These are phyloP conservation scores for Penicillium waksmanii DNA, from an alignment of 495 filamentous ascomycete species.

Conservation along the genomic window DNA sequence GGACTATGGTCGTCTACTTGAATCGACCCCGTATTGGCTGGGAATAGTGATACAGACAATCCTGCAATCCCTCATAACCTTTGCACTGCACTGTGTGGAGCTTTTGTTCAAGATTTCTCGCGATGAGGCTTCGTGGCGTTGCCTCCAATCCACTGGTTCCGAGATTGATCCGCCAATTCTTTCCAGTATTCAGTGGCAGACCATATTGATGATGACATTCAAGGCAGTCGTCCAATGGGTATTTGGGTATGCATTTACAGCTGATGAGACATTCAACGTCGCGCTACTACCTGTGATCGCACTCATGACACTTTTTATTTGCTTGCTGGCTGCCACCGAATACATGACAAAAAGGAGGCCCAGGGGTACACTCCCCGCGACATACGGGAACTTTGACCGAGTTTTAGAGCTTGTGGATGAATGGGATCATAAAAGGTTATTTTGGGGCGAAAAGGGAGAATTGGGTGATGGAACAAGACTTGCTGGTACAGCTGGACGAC, in stretches of 20 bases:
- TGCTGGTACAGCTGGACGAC: constrained; percentile 7
- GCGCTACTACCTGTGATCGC: constrained; percentile 9
- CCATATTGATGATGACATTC: constrained; percentile 3
- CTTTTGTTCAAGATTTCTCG: constrained; percentile 14
- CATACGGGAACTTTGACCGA: constrained; percentile 6
- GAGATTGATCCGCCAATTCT: constrained; percentile 1
- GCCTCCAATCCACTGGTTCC: constrained; percentile 1
- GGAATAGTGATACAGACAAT: constrained; percentile 8
- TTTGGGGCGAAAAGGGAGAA: constrained; percentile 13
- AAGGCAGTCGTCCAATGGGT: constrained; percentile 12
- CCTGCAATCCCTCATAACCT: constrained; percentile 8
- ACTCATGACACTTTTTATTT: constrained; percentile 4
- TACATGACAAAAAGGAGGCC: constrained; percentile 10
- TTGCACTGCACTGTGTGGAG: constrained; percentile 11
- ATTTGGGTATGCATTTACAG: constrained; percentile 11
- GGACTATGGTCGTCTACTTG: not conserved
- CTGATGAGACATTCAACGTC: constrained; percentile 9
- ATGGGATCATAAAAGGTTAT: constrained; percentile 6
- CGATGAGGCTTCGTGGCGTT: constrained; percentile 12
- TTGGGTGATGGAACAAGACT: not conserved
- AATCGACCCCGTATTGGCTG: constrained; percentile 6
- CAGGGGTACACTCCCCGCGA: constrained; percentile 4
- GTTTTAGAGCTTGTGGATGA: constrained; percentile 8
- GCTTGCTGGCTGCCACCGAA: constrained; percentile 5
- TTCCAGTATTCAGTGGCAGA: constrained; percentile 7